These are phyloP conservation scores for Rasamsonia emersonii DNA, from an alignment of 2,329 filamentous ascomycete genomes.

Conservation along the genomic window DNA sequence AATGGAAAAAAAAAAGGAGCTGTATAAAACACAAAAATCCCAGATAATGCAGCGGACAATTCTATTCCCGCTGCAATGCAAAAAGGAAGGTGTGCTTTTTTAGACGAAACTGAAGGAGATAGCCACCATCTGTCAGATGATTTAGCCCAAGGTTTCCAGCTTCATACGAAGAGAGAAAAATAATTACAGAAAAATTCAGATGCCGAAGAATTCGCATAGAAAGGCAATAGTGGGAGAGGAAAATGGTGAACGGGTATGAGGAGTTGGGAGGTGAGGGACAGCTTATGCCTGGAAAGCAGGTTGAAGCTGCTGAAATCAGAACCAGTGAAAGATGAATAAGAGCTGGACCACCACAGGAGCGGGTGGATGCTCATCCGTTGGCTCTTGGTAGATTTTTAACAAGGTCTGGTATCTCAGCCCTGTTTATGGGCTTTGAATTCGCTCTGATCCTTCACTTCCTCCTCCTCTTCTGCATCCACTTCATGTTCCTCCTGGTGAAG, in stretches of 20 bases:
- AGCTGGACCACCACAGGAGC: no score
- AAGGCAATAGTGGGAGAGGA: not conserved
- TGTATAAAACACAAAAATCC: not conserved
- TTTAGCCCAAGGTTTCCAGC: not conserved
- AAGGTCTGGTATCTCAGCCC: no score
- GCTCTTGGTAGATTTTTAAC: no score
- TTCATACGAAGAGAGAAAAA: not conserved
- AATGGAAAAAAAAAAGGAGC: conserved; percentile 1
- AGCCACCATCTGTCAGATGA: not conserved
- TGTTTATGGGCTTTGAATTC: no score
- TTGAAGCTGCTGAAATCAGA: no score
- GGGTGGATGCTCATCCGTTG: no score
- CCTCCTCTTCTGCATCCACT: conserved; percentile 24
- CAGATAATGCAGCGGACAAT: no score
- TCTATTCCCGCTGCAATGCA: no score
- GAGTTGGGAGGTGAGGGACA: no score
- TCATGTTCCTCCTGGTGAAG: conserved; percentile 29
- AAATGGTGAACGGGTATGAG: not conserved
- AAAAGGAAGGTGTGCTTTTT: no score
- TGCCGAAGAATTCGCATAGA: not conserved
- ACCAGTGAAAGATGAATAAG: no score
- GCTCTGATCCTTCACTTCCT: conserved; percentile 10
- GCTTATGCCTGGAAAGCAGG: no score
- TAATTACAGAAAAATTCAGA: not conserved
- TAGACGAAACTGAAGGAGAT: not conserved